phyloP scores from a whole-genome alignment of 495 filamentous ascomycete species.

The Thozetella sp. region DNA sequence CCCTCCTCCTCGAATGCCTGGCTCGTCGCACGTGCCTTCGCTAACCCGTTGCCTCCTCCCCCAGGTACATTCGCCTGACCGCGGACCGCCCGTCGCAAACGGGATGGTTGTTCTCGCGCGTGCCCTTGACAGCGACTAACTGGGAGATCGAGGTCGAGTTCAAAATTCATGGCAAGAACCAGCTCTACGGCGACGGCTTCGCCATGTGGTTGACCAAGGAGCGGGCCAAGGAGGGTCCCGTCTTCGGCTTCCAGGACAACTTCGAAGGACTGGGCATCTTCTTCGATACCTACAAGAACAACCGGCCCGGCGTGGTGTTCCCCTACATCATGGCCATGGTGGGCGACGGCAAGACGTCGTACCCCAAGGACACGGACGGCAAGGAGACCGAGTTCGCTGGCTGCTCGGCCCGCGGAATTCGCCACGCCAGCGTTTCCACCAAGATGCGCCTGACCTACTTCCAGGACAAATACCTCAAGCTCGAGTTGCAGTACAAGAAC shows the following conservation, averaged over 20 bases:
- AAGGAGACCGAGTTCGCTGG: conserved; percentile 91
- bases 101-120: conserved; percentile 91
- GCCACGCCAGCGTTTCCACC: conserved; percentile 75
- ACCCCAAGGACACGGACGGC: conserved; percentile 94
- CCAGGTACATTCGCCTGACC: conserved; percentile 88
- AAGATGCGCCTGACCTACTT: conserved; percentile 93
- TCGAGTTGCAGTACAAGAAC: conserved; percentile 91
- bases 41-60: conserved; percentile 8
- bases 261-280: conserved; percentile 97
- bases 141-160: conserved; percentile 99
- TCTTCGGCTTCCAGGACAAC: conserved; percentile 85
- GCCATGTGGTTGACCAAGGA: conserved; percentile 98
- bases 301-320: conserved; percentile 91
- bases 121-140: conserved; percentile 96
- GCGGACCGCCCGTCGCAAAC: conserved; percentile 85
- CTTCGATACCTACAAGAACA: conserved; percentile 99
- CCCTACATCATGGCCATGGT: conserved; percentile 99
- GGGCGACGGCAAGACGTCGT: conserved; percentile 83
- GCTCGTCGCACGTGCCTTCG: not conserved
- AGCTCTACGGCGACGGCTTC: conserved; percentile 93
- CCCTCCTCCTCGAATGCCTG: not conserved
- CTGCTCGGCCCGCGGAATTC: conserved; percentile 91
- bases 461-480: conserved; percentile 88
- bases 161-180: conserved; percentile 75
- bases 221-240: conserved; percentile 76